Evolutionary conservation across 2,329 filamentous ascomycete genomes (phyloP).

Genomic region (Apiospora kogelbergensis): DNA sequence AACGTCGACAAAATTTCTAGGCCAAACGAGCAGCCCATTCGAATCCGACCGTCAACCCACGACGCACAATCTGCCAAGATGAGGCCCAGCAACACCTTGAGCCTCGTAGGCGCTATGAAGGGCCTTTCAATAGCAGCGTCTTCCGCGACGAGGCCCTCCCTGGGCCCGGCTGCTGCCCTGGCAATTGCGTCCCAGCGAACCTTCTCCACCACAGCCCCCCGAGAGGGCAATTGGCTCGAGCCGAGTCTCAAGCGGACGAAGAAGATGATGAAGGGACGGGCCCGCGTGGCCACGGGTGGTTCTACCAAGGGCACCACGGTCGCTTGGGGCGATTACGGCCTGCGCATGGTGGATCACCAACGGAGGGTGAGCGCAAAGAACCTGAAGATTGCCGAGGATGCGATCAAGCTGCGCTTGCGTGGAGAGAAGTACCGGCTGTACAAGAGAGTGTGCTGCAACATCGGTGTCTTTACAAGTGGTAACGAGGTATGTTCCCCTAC

Average conservation of each 20-base stretch:
- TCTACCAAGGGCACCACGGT: slow-evolving; percentile 92
- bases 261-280: slow-evolving; percentile 89
- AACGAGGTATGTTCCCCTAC: slow-evolving; percentile 67
- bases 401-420: slow-evolving; percentile 83
- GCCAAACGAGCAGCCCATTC: neutral
- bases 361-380: slow-evolving; percentile 84
- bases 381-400: slow-evolving; percentile 88
- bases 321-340: slow-evolving; percentile 92
- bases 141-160: slow-evolving; percentile 38
- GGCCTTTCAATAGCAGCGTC: slow-evolving; percentile 46
- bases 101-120: slow-evolving; percentile 51
- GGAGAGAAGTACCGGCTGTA: slow-evolving; percentile 92
- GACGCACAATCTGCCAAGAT: slow-evolving; percentile 35
- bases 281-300: slow-evolving; percentile 85
- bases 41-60: neutral
- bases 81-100: slow-evolving; percentile 44
- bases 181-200: neutral
- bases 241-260: slow-evolving; percentile 74
- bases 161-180: slow-evolving; percentile 25
- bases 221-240: slow-evolving; percentile 74
- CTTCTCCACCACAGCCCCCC: slow-evolving; percentile 69
- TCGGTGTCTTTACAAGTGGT: slow-evolving; percentile 92
- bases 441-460: slow-evolving; percentile 86
- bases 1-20: slow-evolving; percentile 16
- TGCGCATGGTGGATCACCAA: slow-evolving; percentile 92